Conservation (phyloP, 1,284 basidiomycete genomes). For the Boletellus dicymbophilus region DNA sequence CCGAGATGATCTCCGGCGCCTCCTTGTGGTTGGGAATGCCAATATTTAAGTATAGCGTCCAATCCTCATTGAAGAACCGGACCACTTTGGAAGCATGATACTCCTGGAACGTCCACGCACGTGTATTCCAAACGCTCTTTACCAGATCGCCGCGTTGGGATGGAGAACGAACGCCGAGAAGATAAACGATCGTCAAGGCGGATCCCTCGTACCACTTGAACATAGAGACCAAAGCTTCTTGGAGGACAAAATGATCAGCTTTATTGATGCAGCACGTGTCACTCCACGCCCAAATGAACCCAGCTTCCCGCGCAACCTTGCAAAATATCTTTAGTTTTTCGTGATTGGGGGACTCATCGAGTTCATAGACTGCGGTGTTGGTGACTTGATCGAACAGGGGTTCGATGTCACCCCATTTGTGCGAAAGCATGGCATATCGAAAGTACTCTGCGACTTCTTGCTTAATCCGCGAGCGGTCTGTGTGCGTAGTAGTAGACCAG, state of each 20-base stretch:
- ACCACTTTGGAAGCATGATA: background rate
- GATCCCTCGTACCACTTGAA: conserved; percentile 7
- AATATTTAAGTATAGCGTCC: background rate
- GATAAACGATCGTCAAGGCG: background rate
- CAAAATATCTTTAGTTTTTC: conserved; percentile 2
- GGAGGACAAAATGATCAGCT: background rate
- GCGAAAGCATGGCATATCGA: conserved; percentile 1
- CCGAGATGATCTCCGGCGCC: background rate
- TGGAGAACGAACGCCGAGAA: background rate
- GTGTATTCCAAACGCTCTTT: conserved; percentile 2
- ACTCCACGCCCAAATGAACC: conserved; percentile 2
- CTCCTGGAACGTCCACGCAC: no score
- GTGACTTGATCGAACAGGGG: background rate
- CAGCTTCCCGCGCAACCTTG: background rate
- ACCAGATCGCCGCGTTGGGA: background rate
- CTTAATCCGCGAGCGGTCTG: background rate
- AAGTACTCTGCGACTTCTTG: background rate
- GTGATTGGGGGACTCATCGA: background rate
- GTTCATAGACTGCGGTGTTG: background rate
- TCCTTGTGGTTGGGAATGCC: conserved; percentile 3
- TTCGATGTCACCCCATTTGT: conserved; percentile 4
- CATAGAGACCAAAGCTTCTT: conserved; percentile 1
- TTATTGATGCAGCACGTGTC: conserved; percentile 5
- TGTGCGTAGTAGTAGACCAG: conserved; percentile 2
- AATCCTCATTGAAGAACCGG: background rate